These are phyloP conservation scores for Boletales sp. DNA, from an alignment of 768 basidiomycete genomes.

Conservation along the genomic window DNA sequence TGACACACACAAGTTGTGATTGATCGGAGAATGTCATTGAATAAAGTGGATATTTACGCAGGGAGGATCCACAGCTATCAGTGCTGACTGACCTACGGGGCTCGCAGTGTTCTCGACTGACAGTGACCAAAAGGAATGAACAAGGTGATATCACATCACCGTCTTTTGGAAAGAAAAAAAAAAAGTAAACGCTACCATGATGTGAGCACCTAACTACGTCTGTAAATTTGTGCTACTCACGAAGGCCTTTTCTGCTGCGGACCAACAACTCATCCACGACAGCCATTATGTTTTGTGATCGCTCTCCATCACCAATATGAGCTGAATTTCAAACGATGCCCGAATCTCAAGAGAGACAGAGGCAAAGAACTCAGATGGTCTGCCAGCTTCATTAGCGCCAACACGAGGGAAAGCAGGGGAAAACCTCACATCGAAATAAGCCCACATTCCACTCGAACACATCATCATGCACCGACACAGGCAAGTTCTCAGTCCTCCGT, in stretches of 20 bases:
- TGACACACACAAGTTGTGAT: neutral
- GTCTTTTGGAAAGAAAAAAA: neutral
- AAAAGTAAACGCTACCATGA: neutral
- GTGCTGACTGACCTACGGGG: too few relatives aligned
- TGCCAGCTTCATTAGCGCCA: neutral
- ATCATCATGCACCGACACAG: too few relatives aligned
- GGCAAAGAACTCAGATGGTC: neutral
- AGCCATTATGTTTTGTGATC: neutral
- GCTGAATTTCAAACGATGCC: neutral
- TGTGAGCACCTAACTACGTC: neutral
- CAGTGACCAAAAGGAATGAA: neutral
- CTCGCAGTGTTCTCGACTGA: neutral
- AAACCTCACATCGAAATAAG: too few relatives aligned
- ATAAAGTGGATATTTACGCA: neutral
- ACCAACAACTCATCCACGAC: neutral
- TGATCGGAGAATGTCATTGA: neutral
- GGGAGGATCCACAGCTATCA: neutral
- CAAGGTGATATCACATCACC: neutral
- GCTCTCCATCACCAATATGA: neutral
- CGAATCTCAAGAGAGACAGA: neutral
- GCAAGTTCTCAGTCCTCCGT: too few relatives aligned
- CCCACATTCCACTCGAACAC: too few relatives aligned
- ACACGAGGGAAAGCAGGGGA: too few relatives aligned
- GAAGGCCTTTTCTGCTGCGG: neutral
- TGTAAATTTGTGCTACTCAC: neutral